phyloP scores from a whole-genome alignment of 805 yeast genomes.

The Lipomyces yamadae region DNA sequence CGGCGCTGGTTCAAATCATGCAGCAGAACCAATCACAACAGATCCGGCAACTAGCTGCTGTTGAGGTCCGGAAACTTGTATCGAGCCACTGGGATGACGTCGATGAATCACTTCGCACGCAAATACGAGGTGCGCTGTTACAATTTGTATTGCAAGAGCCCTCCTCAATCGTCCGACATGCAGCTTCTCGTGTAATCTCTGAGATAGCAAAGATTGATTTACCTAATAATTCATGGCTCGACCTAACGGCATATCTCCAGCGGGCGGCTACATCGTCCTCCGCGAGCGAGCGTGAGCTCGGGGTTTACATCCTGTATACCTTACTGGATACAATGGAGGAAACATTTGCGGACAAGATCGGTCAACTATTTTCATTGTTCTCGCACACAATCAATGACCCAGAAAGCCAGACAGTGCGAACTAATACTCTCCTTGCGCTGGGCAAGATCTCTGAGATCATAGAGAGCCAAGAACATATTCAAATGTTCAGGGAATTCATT shows the following conservation, averaged over 20 bases:
- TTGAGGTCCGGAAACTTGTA: conserved; percentile 88
- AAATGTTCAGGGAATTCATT: conserved; percentile 64
- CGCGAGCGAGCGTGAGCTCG: conserved; percentile 73
- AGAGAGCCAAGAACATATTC: conserved; percentile 64
- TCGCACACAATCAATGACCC: conserved; percentile 64
- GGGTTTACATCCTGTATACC: conserved; percentile 77
- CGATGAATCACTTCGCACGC: conserved; percentile 51
- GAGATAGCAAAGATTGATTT: conserved; percentile 81
- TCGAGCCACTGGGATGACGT: conserved; percentile 64
- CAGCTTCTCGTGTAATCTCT: conserved; percentile 85
- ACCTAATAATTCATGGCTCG: conserved; percentile 71
- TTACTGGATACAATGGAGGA: conserved; percentile 72
- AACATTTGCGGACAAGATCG: conserved; percentile 60
- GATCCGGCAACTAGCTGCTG: conserved; percentile 90
- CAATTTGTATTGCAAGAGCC: conserved; percentile 69
- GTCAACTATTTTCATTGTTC: conserved; percentile 74
- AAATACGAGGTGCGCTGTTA: conserved; percentile 71
- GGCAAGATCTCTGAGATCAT: conserved; percentile 54
- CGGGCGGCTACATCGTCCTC: conserved; percentile 63
- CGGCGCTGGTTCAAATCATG: conserved; percentile 80
- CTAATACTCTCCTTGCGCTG: conserved; percentile 80
- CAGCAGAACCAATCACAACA: conserved; percentile 71
- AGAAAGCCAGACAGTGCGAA: conserved; percentile 72
- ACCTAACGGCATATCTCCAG: conserved; percentile 71
- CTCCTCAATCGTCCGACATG: conserved; percentile 75